Evolutionary conservation across 768 basidiomycete genomes (phyloP), one percentile per base, ranked within the genome.

Genomic region (Russula compacta): DNA sequence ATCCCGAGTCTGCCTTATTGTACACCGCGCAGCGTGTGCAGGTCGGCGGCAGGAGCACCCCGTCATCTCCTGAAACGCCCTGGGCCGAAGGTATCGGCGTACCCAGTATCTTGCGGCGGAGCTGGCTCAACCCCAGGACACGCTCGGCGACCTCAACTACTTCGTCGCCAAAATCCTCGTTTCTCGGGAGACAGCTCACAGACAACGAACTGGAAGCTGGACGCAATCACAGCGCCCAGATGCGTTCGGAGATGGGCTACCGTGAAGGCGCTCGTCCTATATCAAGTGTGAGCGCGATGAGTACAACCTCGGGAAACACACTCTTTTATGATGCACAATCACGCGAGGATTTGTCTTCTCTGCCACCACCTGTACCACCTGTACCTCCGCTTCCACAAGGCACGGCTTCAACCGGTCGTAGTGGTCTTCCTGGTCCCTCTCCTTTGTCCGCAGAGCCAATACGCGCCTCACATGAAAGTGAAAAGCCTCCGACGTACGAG

Each of bases 281-380:
- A 35, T 88, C 87, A 0, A 75, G 75, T 50, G 72, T 81, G 42
- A 88, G 86, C 57, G 76, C 73, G 19, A 74, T 72, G 60, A 87
- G 85, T 56, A 78, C 68, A 7, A 70, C 58, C 36, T 67, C 81
- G 1, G 84, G 80, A 4, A 77, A 73, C 35, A 86, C 84, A 0
- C 66, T 84, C 3, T 88, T 83, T 65, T 82, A 83, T 62, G 86
- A 87, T 66, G 86, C 86, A 0, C 59, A 71, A 4, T 84, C 84
- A 0, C 71, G 72, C 10, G 71, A 76, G 11, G 71, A 66, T 2
- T 81, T 82, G 2, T 78, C 81, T 21, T 71, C 63, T 70, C 77
- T 76, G 8, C 77, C 77, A 9, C 67, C 73, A 6, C 24, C 24
- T 29, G 24, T 29, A 29, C 66, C 73, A 6, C 69, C 69, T 11